Evolutionary conservation across 2,329 filamentous ascomycete species (phyloP).

Genomic region (Verticillium nonalfalfae): DNA sequence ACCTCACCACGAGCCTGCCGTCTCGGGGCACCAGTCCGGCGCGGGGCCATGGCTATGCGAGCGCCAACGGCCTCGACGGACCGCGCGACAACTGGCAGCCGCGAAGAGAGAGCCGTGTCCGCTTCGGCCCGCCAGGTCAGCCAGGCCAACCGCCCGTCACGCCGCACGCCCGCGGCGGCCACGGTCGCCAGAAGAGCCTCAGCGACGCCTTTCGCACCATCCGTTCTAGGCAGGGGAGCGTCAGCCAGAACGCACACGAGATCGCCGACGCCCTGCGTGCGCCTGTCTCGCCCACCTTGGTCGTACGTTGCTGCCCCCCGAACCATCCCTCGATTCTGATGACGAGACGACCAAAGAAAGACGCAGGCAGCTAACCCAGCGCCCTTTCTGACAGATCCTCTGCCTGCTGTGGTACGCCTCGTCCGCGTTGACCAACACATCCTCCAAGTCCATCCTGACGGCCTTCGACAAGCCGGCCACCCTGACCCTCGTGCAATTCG

Average conservation of each 20-base stretch:
- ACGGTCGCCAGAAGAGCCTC: conserved; percentile 77
- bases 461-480: conserved; percentile 87
- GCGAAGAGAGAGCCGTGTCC: conserved; percentile 38
- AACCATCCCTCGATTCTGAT: too few relatives aligned
- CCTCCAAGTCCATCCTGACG: conserved; percentile 93
- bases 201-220: conserved; percentile 83
- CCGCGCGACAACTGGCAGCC: conserved; percentile 54
- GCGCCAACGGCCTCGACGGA: conserved; percentile 16
- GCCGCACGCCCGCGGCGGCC: conserved; percentile 31
- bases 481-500: conserved; percentile 88
- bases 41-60: conserved; percentile 19
- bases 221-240: conserved; percentile 71
- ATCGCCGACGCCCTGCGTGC: conserved; percentile 86
- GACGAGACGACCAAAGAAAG: background rate
- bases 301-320: conserved; percentile 52
- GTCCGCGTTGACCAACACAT: conserved; percentile 93
- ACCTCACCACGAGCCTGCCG: conserved; percentile 13
- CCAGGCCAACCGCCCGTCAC: background rate
- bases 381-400: conserved; percentile 55
- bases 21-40: conserved; percentile 13
- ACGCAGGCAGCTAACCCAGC: conserved; percentile 4
- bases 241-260: conserved; percentile 89
- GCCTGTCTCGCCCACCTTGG: conserved; percentile 79
- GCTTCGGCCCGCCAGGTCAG: background rate
- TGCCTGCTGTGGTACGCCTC: conserved; percentile 93